Conservation (phyloP, 345 rosid genomes). For the Gossypium ekmanianum region DNA sequence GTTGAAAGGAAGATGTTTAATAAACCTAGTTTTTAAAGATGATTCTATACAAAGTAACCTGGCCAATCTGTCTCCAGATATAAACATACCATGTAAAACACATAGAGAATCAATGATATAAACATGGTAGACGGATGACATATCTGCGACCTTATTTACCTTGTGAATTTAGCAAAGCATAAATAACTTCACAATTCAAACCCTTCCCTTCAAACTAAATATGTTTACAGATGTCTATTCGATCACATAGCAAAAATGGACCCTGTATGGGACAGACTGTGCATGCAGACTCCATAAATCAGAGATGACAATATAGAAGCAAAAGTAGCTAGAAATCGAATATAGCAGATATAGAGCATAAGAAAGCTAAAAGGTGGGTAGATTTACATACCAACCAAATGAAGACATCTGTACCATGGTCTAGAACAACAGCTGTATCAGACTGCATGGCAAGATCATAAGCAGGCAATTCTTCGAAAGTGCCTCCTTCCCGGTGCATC, state of each 20-base stretch:
- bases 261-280: background rate
- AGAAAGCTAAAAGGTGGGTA: slow-evolving; percentile 8
- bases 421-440: slow-evolving; percentile 94
- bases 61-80: background rate
- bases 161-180: background rate
- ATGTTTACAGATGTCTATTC: background rate
- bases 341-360: background rate
- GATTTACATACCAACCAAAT: slow-evolving; percentile 83
- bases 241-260: background rate
- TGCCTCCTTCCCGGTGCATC: slow-evolving; percentile 96
- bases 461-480: slow-evolving; percentile 90
- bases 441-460: slow-evolving; percentile 96
- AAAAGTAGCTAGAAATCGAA: background rate
- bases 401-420: slow-evolving; percentile 95
- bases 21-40: background rate
- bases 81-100: background rate
- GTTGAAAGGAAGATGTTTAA: slow-evolving; percentile 6
- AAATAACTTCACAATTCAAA: background rate
- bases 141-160: background rate
- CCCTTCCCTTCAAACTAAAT: background rate
- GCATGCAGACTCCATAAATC: background rate
- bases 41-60: background rate
- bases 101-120: background rate
- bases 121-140: background rate
- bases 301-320: slow-evolving; percentile 11